Conservation (phyloP, 148 eudicot species). For the Nyssa sinensis region DNA sequence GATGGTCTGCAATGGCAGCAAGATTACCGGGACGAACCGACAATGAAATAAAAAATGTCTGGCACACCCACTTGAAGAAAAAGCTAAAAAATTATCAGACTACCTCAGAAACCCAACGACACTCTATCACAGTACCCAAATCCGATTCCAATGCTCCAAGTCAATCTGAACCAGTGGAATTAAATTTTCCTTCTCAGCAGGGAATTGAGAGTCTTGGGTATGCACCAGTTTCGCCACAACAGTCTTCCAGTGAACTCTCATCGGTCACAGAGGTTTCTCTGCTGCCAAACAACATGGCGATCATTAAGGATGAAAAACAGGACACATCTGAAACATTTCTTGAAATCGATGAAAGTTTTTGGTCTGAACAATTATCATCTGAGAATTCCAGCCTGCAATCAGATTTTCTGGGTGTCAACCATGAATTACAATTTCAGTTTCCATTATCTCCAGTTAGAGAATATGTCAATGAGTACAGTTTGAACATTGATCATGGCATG, state of each 20-base stretch:
- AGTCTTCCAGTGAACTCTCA: conserved; percentile 41
- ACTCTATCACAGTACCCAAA: background rate
- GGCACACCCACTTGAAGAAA: conserved; percentile 85
- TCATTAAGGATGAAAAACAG: conserved; percentile 1
- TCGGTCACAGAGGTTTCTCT: conserved; percentile 33
- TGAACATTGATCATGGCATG: conserved; percentile 14
- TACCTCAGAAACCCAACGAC: conserved; percentile 7
- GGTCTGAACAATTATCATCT: conserved; percentile 35
- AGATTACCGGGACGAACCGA: conserved; percentile 79
- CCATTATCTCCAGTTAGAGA: background rate
- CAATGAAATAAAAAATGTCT: conserved; percentile 76
- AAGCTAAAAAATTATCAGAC: conserved; percentile 35
- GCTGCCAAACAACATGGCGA: conserved; percentile 1
- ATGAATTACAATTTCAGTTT: background rate
- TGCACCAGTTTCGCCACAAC: conserved; percentile 25
- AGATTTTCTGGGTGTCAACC: background rate
- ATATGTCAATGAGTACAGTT: background rate
- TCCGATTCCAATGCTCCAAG: conserved; percentile 8
- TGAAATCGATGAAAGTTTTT: conserved; percentile 56
- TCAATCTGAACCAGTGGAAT: background rate
- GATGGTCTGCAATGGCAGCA: conserved; percentile 82
- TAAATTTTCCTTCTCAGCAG: background rate
- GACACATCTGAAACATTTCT: conserved; percentile 27
- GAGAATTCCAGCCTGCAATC: conserved; percentile 9
- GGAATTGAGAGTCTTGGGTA: background rate